phyloP scores from a whole-genome alignment of 2,329 filamentous ascomycete species.

The Phaeophleospora eucalypticola region DNA sequence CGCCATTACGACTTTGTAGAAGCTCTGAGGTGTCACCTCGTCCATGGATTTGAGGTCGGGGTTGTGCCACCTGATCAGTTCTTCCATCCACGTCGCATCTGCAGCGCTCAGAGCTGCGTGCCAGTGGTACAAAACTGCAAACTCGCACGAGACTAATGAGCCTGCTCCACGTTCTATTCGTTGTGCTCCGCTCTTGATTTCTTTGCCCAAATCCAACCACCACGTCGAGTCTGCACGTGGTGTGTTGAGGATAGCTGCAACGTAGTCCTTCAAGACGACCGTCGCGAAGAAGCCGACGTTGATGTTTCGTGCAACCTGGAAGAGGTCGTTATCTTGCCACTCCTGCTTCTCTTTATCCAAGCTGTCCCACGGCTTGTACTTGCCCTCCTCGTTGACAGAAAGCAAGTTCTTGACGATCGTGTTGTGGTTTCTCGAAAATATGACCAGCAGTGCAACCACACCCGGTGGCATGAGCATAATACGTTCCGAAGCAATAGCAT shows the following conservation, averaged over 20 bases:
- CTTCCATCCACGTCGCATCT: slow-evolving; percentile 46
- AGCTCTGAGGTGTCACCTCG: slow-evolving; percentile 41
- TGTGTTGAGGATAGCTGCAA: slow-evolving; percentile 45
- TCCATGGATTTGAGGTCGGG: slow-evolving; percentile 42
- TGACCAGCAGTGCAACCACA: slow-evolving; percentile 39
- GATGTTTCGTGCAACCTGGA: slow-evolving; percentile 45
- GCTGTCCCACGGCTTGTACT: slow-evolving; percentile 40
- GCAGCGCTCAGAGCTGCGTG: slow-evolving; percentile 44
- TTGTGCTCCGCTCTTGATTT: slow-evolving; percentile 41
- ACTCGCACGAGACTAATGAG: slow-evolving; percentile 46
- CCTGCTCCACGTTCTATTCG: slow-evolving; percentile 42
- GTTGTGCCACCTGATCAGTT: slow-evolving; percentile 32
- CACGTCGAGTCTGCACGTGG: slow-evolving; percentile 44
- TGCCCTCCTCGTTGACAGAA: slow-evolving; percentile 43
- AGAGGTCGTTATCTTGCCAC: slow-evolving; percentile 48
- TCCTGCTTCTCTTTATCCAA: slow-evolving; percentile 36
- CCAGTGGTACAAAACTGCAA: slow-evolving; percentile 48
- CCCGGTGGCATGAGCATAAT: slow-evolving; percentile 49
- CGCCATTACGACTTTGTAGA: slow-evolving; percentile 39
- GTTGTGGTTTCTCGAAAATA: slow-evolving; percentile 48
- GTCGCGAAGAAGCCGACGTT: slow-evolving; percentile 47
- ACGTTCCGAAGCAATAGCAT: slow-evolving; percentile 43
- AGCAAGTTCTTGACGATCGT: slow-evolving; percentile 39
- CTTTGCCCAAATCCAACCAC: slow-evolving; percentile 44
- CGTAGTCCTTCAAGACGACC: slow-evolving; percentile 45